Conservation (phyloP, 805 yeast species). For the Candida boidinii region DNA sequence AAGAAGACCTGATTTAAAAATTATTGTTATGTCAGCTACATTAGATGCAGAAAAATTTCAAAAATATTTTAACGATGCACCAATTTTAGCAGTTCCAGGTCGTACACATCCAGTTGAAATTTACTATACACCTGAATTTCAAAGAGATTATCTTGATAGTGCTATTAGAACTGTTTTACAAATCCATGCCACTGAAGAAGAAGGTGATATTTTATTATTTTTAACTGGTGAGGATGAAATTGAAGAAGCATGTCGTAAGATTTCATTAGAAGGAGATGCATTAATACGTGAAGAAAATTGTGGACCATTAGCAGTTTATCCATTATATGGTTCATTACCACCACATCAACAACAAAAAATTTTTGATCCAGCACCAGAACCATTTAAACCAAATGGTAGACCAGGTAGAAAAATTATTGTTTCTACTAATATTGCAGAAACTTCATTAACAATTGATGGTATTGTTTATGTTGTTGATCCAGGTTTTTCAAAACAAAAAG, state of each 20-base stretch:
- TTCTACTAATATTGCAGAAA: conserved; percentile 94
- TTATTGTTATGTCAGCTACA: conserved; percentile 96
- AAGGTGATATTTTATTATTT: conserved; percentile 81
- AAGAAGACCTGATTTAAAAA: conserved; percentile 81
- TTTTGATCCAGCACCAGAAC: conserved; percentile 81
- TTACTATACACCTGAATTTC: conserved; percentile 94
- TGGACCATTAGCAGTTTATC: conserved; percentile 87
- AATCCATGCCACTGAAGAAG: conserved; percentile 93
- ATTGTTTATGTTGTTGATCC: conserved; percentile 96
- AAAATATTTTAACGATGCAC: conserved; percentile 81
- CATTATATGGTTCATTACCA: conserved; percentile 92
- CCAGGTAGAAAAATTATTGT: conserved; percentile 95
- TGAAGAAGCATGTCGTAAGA: conserved; percentile 91
- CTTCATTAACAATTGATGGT: conserved; percentile 95
- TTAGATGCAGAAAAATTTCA: conserved; percentile 96
- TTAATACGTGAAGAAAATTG: conserved; percentile 80
- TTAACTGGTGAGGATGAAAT: conserved; percentile 97
- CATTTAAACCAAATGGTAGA: conserved; percentile 63
- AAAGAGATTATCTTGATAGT: conserved; percentile 88
- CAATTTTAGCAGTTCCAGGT: conserved; percentile 93
- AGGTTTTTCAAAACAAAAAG: conserved; percentile 94
- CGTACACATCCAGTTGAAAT: conserved; percentile 97
- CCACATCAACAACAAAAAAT: conserved; percentile 93
- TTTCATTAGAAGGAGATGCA: conserved; percentile 82
- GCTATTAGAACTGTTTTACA: conserved; percentile 93